Conservation (phyloP, 768 basidiomycete genomes). For the Cantharellus cinnabarinus region DNA sequence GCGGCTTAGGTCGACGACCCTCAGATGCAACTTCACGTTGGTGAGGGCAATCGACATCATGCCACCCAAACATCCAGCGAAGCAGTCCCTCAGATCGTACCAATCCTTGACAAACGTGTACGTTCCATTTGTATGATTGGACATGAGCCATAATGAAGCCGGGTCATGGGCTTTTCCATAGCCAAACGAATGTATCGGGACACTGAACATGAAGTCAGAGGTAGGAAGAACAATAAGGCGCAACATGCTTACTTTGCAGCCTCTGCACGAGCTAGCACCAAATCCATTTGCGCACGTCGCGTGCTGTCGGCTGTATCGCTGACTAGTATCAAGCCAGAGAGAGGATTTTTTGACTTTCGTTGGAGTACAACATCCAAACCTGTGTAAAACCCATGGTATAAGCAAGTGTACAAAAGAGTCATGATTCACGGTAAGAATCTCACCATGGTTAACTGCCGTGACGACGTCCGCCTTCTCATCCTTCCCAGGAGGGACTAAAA, state of each 20-base stretch:
- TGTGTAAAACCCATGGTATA: constrained; percentile 12
- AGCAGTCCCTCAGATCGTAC: constrained; percentile 77
- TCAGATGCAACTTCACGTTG: constrained; percentile 89
- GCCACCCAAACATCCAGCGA: constrained; percentile 88
- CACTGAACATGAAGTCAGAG: constrained; percentile 14
- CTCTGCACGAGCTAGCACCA: constrained; percentile 89
- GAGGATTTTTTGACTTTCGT: constrained; percentile 70
- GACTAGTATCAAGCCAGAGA: constrained; percentile 82
- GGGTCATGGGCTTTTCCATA: constrained; percentile 96
- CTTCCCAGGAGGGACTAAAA: constrained; percentile 48
- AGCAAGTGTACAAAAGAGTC: neutral
- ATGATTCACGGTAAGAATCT: constrained; percentile 10
- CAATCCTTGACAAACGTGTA: constrained; percentile 98
- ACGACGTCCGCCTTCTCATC: constrained; percentile 96
- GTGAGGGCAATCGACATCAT: constrained; percentile 89
- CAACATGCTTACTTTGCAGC: constrained; percentile 44
- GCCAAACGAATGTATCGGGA: constrained; percentile 93
- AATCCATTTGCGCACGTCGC: constrained; percentile 90
- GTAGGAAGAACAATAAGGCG: neutral
- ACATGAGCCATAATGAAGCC: constrained; percentile 95
- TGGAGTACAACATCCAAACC: constrained; percentile 88
- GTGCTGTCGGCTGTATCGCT: constrained; percentile 86
- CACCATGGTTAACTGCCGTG: constrained; percentile 92
- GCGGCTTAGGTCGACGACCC: constrained; percentile 71
- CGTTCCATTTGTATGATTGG: constrained; percentile 90